A percentile compares a stretch with the other conserved stretches of the same genome.
Evolutionary conservation across 495 filamentous ascomycete species (phyloP).

Genomic region (Lophiotrema nucula): DNA sequence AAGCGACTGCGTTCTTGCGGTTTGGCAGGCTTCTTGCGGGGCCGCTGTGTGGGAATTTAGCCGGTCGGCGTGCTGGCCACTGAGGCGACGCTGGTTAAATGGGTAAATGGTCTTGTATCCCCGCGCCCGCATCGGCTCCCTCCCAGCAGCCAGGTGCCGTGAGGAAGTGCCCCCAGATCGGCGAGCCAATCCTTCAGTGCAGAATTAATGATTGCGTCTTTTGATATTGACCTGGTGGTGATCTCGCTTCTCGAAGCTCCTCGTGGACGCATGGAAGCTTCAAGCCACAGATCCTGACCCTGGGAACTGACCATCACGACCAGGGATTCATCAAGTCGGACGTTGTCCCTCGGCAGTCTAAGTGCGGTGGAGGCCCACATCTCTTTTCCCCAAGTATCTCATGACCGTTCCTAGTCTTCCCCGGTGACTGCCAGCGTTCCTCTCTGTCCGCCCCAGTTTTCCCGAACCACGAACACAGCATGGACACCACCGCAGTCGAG

Average conservation of each 20-base stretch:
- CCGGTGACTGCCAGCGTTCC: slow-evolving; percentile 1
- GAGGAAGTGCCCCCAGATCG: slow-evolving; percentile 9
- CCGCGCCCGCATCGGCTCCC: slow-evolving; percentile 3
- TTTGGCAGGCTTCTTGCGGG: slow-evolving; percentile 22
- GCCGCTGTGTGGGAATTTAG: slow-evolving; percentile 18
- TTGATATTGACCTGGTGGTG: slow-evolving; percentile 26
- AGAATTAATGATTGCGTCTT: slow-evolving; percentile 27
- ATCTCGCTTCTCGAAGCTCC: slow-evolving; percentile 36
- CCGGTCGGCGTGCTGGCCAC: slow-evolving; percentile 6
- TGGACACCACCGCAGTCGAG: slow-evolving; percentile 10
- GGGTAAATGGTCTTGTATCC: slow-evolving; percentile 2
- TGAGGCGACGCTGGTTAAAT: slow-evolving; percentile 12
- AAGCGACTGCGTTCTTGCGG: not conserved
- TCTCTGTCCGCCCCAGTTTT: slow-evolving; percentile 1
- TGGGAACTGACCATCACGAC: slow-evolving; percentile 19
- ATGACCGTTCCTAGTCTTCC: slow-evolving; percentile 24
- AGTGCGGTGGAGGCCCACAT: slow-evolving; percentile 24
- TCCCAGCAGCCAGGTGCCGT: slow-evolving; percentile 26
- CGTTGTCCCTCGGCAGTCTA: slow-evolving; percentile 32
- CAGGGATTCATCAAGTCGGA: slow-evolving; percentile 19
- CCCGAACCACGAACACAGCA: slow-evolving; percentile 6
- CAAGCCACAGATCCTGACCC: slow-evolving; percentile 31
- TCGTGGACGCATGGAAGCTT: slow-evolving; percentile 32
- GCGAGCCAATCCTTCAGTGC: slow-evolving; percentile 13
- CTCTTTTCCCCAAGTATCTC: slow-evolving; percentile 20